Percentiles rank a stretch among this genome's conserved stretches.
phyloP scores from a whole-genome alignment of 2,329 filamentous ascomycete genomes.

The Neofusicoccum sp. region DNA sequence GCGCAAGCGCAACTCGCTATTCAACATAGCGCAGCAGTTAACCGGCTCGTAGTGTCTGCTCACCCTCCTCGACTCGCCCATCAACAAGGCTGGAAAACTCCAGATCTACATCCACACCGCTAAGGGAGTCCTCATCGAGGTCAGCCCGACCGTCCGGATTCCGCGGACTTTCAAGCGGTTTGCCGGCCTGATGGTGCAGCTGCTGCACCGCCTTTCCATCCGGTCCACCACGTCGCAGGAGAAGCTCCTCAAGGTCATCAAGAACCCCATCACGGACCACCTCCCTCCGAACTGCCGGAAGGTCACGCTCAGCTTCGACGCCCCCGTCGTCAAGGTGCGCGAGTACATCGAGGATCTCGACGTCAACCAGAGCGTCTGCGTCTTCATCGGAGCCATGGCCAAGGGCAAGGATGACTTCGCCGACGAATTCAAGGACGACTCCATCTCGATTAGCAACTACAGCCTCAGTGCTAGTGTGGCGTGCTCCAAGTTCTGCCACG shows the following conservation, averaged over 20 bases:
- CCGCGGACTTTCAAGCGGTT: conserved; percentile 99
- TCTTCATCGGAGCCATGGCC: conserved; percentile 98
- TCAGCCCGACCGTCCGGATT: conserved; percentile 96
- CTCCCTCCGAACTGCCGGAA: conserved; percentile 96
- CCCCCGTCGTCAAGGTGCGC: conserved; percentile 80
- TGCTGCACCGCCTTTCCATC: conserved; percentile 93
- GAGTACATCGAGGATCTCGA: conserved; percentile 84
- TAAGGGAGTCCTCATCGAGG: conserved; percentile 95
- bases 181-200: conserved; percentile 96
- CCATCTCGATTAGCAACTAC: conserved; percentile 98
- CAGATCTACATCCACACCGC: conserved; percentile 99
- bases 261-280: conserved; percentile 97
- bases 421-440: conserved; percentile 91
- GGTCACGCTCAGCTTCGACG: conserved; percentile 93
- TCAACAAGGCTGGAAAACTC: conserved; percentile 97
- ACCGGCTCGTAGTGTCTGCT: conserved; percentile 76
- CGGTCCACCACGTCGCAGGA: conserved; percentile 96
- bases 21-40: conserved; percentile 15
- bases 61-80: conserved; percentile 93
- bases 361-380: conserved; percentile 89
- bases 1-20: conserved; percentile 24
- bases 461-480: conserved; percentile 96
- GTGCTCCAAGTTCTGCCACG: conserved; percentile 99
- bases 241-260: conserved; percentile 95
- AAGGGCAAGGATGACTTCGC: conserved; percentile 96